Evolutionary conservation across 2,329 filamentous ascomycete genomes (phyloP), one percentile per base, ranked within the genome.

Genomic region (Claviceps maximensis): DNA sequence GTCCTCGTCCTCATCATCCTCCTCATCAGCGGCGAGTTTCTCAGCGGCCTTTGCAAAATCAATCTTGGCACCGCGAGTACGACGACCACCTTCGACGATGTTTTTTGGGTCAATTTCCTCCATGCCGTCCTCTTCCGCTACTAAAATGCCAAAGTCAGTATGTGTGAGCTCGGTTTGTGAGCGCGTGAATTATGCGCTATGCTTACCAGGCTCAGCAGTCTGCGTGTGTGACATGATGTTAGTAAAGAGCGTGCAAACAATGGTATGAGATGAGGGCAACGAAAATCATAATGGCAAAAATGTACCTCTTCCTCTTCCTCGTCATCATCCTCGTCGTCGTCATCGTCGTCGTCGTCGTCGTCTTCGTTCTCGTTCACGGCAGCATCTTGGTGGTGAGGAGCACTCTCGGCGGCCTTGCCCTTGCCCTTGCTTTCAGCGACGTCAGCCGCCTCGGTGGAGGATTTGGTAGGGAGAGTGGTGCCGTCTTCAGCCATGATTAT

Each of bases 101-200:
- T 97, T 97, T 68, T 80, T 80, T 54, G 80, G 75, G 67, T 95
- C 88, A 68, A 98, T 96, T 72, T 91, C 90, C 67, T 94, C 87
- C 77, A 95, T 80, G 69, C 87, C 86, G 64, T 89, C 88, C 46
- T 86, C 86, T 61, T 85, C 84, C 53, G 56, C 60, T 62, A 50
- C 45, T 36, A 27, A 2, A 10, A 15, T 17, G n/a, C 41, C 9
- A 17, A 5, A 7, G 49, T 51, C 29, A 51, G 49, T 51, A 15
- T 10, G 27, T 50, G 25, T 1, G 15, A 42, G 48, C 12, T 45
- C 15, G 21, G 15, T 38, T 38, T 29, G 41, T 23, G 19, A 12
- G 19, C 4, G 13, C 4, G 13, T 25, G 13, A 38, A 27, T 9
- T 8, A 7, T 17, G 23, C 29, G 9, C n/a, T 47, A 56, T 53